Conservation (phyloP, 345 rosid species). For the Boechera divaricarpa region DNA sequence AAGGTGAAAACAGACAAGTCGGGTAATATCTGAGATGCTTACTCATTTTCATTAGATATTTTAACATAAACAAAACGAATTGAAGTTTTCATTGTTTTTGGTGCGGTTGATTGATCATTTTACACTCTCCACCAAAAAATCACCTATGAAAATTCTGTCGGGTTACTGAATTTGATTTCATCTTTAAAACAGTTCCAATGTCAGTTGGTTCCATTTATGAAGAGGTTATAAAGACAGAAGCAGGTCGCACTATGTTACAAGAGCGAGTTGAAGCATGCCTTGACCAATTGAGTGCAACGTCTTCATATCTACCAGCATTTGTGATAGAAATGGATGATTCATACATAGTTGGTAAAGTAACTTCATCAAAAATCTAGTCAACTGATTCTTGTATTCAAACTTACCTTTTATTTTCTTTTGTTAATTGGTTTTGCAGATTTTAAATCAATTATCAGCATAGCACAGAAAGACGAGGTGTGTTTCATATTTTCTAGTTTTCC, state of each 20-base stretch:
- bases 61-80: neutral
- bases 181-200: constrained; percentile 55
- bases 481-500: neutral
- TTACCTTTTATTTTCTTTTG: neutral
- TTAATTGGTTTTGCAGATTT: constrained; percentile 58
- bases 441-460: constrained; percentile 64
- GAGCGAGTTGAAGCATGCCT: constrained; percentile 74
- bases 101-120: constrained; percentile 26
- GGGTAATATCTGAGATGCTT: constrained; percentile 51
- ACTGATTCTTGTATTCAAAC: constrained; percentile 13
- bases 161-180: neutral
- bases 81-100: neutral
- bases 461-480: constrained; percentile 82
- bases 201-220: constrained; percentile 71
- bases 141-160: neutral
- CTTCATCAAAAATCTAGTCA: neutral
- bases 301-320: constrained; percentile 50
- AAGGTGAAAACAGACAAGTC: constrained; percentile 69
- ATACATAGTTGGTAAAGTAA: constrained; percentile 61
- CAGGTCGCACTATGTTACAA: constrained; percentile 71
- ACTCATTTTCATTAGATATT: constrained; percentile 21
- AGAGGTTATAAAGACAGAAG: constrained; percentile 80
- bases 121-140: neutral
- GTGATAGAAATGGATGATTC: constrained; percentile 53
- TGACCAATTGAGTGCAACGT: constrained; percentile 53